phyloP scores from a whole-genome alignment of 2,329 filamentous ascomycete species.

The Paecilomyces variotii region DNA sequence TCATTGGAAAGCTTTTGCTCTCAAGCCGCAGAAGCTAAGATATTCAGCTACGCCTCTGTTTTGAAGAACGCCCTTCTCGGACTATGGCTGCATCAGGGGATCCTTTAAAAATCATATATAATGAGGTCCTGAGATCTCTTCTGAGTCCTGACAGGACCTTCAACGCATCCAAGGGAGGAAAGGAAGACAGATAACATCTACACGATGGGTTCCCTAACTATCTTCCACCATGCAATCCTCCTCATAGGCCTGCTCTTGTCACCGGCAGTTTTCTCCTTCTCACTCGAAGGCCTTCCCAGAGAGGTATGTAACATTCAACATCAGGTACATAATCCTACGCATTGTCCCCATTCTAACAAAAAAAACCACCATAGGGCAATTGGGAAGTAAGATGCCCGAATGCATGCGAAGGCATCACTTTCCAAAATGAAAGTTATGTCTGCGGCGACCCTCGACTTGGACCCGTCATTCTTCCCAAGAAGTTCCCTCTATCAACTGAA shows the following conservation, averaged over 20 bases:
- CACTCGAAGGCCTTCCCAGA: background rate
- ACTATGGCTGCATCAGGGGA: too few species aligned
- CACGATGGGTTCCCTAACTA: background rate
- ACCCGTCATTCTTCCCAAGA: constrained; percentile 24
- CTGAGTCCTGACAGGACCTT: background rate
- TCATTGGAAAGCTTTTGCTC: too few species aligned
- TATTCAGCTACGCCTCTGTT: background rate
- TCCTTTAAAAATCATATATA: too few species aligned
- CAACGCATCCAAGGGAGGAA: background rate
- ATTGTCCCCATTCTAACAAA: background rate
- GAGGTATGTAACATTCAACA: background rate
- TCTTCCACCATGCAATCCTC: background rate
- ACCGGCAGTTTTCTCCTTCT: background rate
- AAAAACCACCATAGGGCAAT: background rate
- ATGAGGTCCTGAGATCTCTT: too few species aligned
- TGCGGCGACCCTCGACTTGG: constrained; percentile 34
- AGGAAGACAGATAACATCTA: background rate
- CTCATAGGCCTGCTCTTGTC: background rate
- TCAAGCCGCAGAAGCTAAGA: background rate
- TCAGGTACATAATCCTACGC: background rate
- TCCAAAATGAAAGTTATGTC: constrained; percentile 21
- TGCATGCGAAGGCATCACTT: constrained; percentile 24
- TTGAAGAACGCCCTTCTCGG: too few species aligned
- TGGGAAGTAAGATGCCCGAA: background rate
- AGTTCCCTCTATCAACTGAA: constrained; percentile 22